These are phyloP conservation scores for Neofusicoccum laricinum DNA, from an alignment of 2,329 filamentous ascomycete genomes.

Conservation along the genomic window DNA sequence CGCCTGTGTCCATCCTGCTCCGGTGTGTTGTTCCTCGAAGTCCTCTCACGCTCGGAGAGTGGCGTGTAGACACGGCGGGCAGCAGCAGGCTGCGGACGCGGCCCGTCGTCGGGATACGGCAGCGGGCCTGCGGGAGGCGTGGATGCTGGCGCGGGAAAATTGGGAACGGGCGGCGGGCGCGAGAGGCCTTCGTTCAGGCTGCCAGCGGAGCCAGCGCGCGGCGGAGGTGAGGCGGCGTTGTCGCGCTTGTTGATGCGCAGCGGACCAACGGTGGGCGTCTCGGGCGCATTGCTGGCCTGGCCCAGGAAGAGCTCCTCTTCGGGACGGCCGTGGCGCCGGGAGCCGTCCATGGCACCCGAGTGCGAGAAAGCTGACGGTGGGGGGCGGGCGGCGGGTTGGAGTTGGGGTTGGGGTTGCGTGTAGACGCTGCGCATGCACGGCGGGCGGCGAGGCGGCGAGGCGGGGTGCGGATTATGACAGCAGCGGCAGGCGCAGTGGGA, in stretches of 20 bases:
- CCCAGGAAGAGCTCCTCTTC: constrained; percentile 82
- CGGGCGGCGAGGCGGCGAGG: background rate
- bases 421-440: background rate
- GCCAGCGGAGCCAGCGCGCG: constrained; percentile 60
- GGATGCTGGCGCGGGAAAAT: constrained; percentile 60
- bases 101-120: constrained; percentile 47
- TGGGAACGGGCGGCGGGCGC: constrained; percentile 50
- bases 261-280: constrained; percentile 79
- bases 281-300: constrained; percentile 40
- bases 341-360: constrained; percentile 39
- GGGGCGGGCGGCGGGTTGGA: background rate
- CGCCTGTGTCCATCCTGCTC: constrained; percentile 29
- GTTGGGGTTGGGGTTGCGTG: background rate
- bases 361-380: background rate
- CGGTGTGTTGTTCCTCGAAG: constrained; percentile 32
- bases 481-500: background rate
- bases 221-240: constrained; percentile 52
- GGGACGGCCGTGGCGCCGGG: constrained; percentile 60
- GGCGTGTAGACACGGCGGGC: constrained; percentile 33
- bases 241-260: constrained; percentile 76
- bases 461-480: background rate
- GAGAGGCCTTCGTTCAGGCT: constrained; percentile 47
- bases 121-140: constrained; percentile 45
- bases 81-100: constrained; percentile 23
- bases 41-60: constrained; percentile 34